Percentiles rank a stretch among this genome's conserved stretches.
Evolutionary conservation across 805 yeast species (phyloP).

Genomic region (Zygosaccharomyces gambellarensis): DNA sequence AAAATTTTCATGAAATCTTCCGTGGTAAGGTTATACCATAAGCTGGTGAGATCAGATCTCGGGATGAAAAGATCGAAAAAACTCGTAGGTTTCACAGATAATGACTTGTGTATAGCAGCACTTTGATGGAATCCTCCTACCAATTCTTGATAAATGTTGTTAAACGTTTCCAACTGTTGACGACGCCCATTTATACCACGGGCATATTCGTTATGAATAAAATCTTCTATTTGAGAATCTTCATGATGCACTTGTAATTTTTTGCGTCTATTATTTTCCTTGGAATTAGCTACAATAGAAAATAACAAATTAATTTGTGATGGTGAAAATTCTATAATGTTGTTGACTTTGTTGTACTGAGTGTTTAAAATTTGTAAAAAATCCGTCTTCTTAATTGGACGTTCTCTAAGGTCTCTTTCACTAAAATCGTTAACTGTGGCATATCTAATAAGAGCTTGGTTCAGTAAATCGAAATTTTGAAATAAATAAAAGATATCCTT

Average conservation of each 20-base stretch:
- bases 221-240: slow-evolving; percentile 26
- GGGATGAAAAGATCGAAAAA: slow-evolving; percentile 18
- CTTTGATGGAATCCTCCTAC: slow-evolving; percentile 24
- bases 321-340: slow-evolving; percentile 39
- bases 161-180: slow-evolving; percentile 24
- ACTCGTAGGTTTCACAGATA: slow-evolving; percentile 9
- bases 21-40: slow-evolving; percentile 30
- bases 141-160: slow-evolving; percentile 26
- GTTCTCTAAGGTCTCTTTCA: slow-evolving; percentile 28
- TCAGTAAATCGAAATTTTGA: slow-evolving; percentile 39
- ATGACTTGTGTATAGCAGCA: slow-evolving; percentile 7
- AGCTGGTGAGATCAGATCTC: slow-evolving; percentile 16
- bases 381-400: slow-evolving; percentile 36
- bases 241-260: slow-evolving; percentile 23
- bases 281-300: slow-evolving; percentile 35
- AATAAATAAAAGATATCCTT: slow-evolving; percentile 39
- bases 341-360: slow-evolving; percentile 40
- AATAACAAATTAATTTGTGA: slow-evolving; percentile 39
- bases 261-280: slow-evolving; percentile 22
- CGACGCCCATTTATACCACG: slow-evolving; percentile 20
- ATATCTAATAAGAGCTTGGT: slow-evolving; percentile 37
- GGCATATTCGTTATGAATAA: slow-evolving; percentile 28
- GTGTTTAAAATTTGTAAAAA: slow-evolving; percentile 34
- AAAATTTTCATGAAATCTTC: slow-evolving; percentile 40
- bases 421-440: slow-evolving; percentile 28